phyloP scores from a whole-genome alignment of 2,329 filamentous ascomycete genomes.

The Exophiala dermatitidis region DNA sequence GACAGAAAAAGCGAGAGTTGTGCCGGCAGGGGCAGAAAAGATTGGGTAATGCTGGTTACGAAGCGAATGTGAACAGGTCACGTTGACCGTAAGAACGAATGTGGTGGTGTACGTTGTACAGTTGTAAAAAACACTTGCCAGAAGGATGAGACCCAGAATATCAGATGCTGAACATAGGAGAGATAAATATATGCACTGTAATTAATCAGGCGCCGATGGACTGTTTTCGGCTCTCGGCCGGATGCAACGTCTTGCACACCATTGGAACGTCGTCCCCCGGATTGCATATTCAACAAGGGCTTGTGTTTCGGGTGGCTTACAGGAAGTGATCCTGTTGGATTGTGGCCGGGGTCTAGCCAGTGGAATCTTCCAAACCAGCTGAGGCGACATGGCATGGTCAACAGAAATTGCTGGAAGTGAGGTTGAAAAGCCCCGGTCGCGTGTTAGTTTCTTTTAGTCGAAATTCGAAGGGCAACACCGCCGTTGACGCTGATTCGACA shows the following conservation, averaged over 20 bases:
- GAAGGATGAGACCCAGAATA: neutral
- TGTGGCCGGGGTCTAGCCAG: too few relatives aligned
- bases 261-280: too few relatives aligned
- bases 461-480: neutral
- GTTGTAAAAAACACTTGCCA: neutral
- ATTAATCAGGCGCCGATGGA: too few relatives aligned
- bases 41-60: neutral
- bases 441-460: neutral
- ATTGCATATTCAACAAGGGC: too few relatives aligned
- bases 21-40: neutral
- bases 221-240: too few relatives aligned
- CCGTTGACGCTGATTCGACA: neutral
- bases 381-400: neutral
- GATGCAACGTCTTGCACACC: too few relatives aligned
- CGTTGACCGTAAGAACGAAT: conserved; percentile 6
- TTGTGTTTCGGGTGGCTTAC: too few relatives aligned
- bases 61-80: neutral
- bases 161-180: neutral
- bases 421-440: neutral
- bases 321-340: too few relatives aligned
- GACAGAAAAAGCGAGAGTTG: neutral
- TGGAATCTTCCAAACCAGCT: too few relatives aligned
- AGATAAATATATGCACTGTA: too few relatives aligned
- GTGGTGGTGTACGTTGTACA: conserved; percentile 3
- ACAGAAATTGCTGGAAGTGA: neutral